Percentiles rank a stretch among this genome's conserved stretches.
Evolutionary conservation across 139 green algal genomes (phyloP).

Genomic region (Coelastrella sp.): DNA sequence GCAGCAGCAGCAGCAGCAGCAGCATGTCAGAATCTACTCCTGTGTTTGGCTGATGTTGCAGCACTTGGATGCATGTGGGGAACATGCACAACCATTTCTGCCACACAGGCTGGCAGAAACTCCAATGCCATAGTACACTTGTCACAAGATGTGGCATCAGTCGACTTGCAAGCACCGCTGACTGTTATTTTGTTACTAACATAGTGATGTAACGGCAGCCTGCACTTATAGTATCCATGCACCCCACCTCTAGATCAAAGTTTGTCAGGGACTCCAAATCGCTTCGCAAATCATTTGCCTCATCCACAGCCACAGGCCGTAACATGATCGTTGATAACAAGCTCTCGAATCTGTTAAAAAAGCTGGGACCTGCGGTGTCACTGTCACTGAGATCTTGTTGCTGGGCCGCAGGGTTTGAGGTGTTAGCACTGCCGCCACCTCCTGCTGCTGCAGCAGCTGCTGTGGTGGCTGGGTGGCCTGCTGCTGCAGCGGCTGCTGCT

Average conservation of each 20-base stretch:
- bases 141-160: background rate
- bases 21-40: too few relatives aligned
- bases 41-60: background rate
- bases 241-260: constrained; percentile 31
- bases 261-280: background rate
- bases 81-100: background rate
- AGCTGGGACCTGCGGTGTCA: background rate
- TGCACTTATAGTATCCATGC: too few relatives aligned
- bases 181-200: too few relatives aligned
- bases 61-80: background rate
- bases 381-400: background rate
- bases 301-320: background rate
- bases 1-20: background rate
- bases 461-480: too few relatives aligned
- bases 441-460: too few relatives aligned
- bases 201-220: too few relatives aligned
- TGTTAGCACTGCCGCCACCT: too few relatives aligned
- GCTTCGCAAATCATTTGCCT: constrained; percentile 8
- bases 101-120: too few relatives aligned
- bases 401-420: too few relatives aligned
- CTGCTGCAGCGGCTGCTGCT: too few relatives aligned
- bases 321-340: background rate
- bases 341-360: constrained; percentile 4
- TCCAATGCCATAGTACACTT: background rate
- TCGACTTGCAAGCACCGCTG: background rate